phyloP scores from a whole-genome alignment of 768 basidiomycete genomes.

The Lactarius evosmus region DNA sequence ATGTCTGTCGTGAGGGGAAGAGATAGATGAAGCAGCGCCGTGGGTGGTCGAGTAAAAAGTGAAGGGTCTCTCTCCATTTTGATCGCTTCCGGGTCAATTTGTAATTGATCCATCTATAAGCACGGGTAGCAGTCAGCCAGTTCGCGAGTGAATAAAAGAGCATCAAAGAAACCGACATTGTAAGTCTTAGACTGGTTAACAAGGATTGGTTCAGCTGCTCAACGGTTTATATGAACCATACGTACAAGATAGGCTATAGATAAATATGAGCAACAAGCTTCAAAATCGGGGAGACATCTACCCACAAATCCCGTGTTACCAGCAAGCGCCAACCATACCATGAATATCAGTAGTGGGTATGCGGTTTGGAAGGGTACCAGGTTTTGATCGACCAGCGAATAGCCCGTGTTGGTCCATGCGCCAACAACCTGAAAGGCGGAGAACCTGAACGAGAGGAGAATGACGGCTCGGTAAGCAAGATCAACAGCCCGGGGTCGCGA shows the following conservation, averaged over 20 bases:
- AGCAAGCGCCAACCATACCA: constrained; percentile 48
- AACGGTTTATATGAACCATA: constrained; percentile 1
- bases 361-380: constrained; percentile 52
- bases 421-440: constrained; percentile 48
- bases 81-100: constrained; percentile 58
- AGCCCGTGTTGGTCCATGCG: constrained; percentile 51
- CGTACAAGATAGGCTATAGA: constrained; percentile 39
- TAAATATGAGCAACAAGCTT: background rate
- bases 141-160: no score
- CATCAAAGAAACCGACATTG: constrained; percentile 35
- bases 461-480: background rate
- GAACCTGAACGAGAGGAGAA: constrained; percentile 36
- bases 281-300: constrained; percentile 13
- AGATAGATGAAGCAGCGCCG: constrained; percentile 87
- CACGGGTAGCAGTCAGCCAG: background rate
- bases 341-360: constrained; percentile 43
- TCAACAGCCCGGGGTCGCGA: background rate
- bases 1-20: constrained; percentile 90
- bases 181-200: constrained; percentile 38
- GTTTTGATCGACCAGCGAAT: constrained; percentile 48
- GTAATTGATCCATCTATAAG: constrained; percentile 66
- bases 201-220: background rate
- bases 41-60: constrained; percentile 92
- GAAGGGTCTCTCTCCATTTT: constrained; percentile 69
- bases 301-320: constrained; percentile 56